phyloP scores from a whole-genome alignment of 1,139 yeast species.

The Diutina pseudorugosa region DNA sequence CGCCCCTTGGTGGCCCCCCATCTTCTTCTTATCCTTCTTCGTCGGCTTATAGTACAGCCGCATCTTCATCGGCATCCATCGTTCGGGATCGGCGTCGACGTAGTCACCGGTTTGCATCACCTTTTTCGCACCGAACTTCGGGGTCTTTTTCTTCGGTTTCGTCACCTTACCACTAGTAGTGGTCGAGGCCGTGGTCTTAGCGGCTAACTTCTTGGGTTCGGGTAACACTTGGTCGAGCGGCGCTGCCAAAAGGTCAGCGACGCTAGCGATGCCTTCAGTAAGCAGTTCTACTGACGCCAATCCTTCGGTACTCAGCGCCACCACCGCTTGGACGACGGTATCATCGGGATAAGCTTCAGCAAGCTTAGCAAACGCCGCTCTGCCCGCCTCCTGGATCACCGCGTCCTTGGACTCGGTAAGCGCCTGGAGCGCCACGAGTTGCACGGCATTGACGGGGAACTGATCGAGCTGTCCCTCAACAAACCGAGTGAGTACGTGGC shows the following conservation, averaged over 20 bases:
- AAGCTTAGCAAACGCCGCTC: slow-evolving; percentile 21
- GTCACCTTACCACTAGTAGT: slow-evolving; percentile 10
- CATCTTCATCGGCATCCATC: slow-evolving; percentile 87
- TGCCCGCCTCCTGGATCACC: slow-evolving; percentile 16
- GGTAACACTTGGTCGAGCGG: slow-evolving; percentile 10
- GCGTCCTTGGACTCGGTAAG: slow-evolving; percentile 12
- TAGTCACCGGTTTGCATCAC: slow-evolving; percentile 17
- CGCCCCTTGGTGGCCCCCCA: slow-evolving; percentile 53
- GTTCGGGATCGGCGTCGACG: slow-evolving; percentile 35
- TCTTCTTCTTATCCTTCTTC: slow-evolving; percentile 21
- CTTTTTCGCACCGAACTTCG: slow-evolving; percentile 28
- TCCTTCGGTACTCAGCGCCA: slow-evolving; percentile 13
- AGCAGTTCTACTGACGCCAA: slow-evolving; percentile 28
- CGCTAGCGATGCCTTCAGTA: slow-evolving; percentile 9
- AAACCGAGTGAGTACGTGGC: slow-evolving; percentile 4
- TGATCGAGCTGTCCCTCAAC: slow-evolving; percentile 4
- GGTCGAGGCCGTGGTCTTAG: background rate
- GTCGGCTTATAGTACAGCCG: slow-evolving; percentile 61
- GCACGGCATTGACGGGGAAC: slow-evolving; percentile 9
- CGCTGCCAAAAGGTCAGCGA: slow-evolving; percentile 20
- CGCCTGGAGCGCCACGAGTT: slow-evolving; percentile 13
- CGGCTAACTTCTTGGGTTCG: background rate
- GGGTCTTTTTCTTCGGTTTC: slow-evolving; percentile 14
- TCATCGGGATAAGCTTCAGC: slow-evolving; percentile 17
- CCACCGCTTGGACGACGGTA: slow-evolving; percentile 20